Evolutionary conservation across 371 early-diverging fungal genomes (phyloP), one percentile per base, ranked within the genome.

Genomic region (Gilbertella persicaria): DNA sequence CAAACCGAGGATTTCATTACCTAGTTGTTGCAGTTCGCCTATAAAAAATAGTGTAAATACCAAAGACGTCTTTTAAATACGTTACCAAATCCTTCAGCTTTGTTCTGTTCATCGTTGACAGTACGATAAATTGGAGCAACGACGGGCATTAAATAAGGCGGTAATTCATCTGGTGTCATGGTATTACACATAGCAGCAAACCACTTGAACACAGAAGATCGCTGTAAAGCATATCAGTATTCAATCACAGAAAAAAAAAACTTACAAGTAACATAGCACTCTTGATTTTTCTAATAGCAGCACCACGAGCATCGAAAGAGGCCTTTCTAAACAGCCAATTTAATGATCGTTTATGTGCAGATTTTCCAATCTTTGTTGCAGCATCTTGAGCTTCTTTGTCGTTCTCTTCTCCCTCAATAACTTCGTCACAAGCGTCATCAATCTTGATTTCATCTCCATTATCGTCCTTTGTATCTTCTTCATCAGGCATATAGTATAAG

Each of bases 111-210:
- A 53, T 91, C 92, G 39, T 90, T 83, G 9, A 88, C 77, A 5
- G 89, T 85, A 44, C 92, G 90, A 63, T 92, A 94, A 23, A 95
- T 76, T 12, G 92, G 87, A 0, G 88, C 74, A 25, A 96, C 71
- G 19, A 93, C 87, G 0, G 90, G 79, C 50, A 79, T 60, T 35
- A 94, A 53, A 56, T 90, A 91, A 2, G 86, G 79, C 20, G 63
- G 58, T 21, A 89, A 66, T 20, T 85, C 78, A 4, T 77, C 66
- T 4, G 83, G 36, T 0, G 79, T 77, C 35, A 94, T 78, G 23
- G 78, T 69, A 29, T 81, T 80, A 28, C 84, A 64, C 63, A 95
- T 82, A 9, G 94, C 95, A n/a, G 96, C 97, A 77, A 92, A 93
- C 84, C 87, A 90, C 63, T 92, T 88, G 75, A 93, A 95, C 29